Evolutionary conservation across 768 basidiomycete species (phyloP).

Genomic region (Trametes cinnabarina): DNA sequence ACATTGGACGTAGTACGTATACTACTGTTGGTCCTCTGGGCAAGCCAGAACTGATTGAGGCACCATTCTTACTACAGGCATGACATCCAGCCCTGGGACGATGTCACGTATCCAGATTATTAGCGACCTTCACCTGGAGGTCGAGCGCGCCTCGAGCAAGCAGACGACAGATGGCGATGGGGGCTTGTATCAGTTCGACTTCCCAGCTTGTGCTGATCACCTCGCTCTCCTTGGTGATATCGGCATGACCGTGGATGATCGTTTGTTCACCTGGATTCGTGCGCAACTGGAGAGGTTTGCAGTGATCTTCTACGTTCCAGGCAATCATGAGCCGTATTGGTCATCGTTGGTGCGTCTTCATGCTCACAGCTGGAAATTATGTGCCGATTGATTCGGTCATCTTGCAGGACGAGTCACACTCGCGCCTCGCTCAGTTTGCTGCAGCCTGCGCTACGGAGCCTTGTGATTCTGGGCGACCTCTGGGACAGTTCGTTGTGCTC

Average conservation of each 20-base stretch:
- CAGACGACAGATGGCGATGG: background rate
- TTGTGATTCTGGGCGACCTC: background rate
- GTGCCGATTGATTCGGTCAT: no score
- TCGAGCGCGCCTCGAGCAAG: slow-evolving; percentile 12
- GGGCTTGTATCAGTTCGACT: slow-evolving; percentile 25
- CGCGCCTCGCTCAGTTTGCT: background rate
- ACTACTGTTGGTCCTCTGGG: no score
- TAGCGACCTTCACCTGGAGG: slow-evolving; percentile 34
- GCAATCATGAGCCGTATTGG: slow-evolving; percentile 33
- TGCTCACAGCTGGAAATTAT: no score
- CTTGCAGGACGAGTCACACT: slow-evolving; percentile 2
- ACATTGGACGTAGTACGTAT: no score
- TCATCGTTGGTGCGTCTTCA: slow-evolving; percentile 10
- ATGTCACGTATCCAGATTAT: slow-evolving; percentile 29
- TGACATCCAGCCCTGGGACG: no score
- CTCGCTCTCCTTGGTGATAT: slow-evolving; percentile 40
- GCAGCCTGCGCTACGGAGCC: background rate
- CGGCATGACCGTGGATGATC: slow-evolving; percentile 31
- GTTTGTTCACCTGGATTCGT: slow-evolving; percentile 35
- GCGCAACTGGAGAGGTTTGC: slow-evolving; percentile 32
- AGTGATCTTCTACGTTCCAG: slow-evolving; percentile 34
- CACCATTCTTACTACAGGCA: no score
- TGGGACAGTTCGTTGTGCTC: slow-evolving; percentile 34
- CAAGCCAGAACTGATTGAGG: no score
- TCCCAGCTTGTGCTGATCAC: slow-evolving; percentile 27